Percentiles rank a stretch among this genome's conserved stretches.
Evolutionary conservation across 495 filamentous ascomycete species (phyloP).

Genomic region (Penicillium dipodomyicola): DNA sequence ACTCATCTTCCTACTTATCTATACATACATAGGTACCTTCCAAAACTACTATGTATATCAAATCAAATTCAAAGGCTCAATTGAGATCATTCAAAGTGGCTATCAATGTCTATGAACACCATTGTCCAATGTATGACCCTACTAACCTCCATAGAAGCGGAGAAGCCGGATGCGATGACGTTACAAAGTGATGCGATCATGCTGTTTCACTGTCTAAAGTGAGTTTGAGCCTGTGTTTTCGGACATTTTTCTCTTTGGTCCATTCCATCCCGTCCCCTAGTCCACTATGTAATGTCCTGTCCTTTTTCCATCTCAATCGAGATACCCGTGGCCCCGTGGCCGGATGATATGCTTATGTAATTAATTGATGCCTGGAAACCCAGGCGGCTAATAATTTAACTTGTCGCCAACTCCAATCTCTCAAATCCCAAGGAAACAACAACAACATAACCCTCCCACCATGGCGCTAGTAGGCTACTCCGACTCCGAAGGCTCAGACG

Average conservation of each 20-base stretch:
- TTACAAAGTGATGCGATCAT: slow-evolving; percentile 13
- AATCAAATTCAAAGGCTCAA: too few relatives aligned
- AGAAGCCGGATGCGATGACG: slow-evolving; percentile 12
- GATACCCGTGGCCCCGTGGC: too few relatives aligned
- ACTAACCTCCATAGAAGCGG: background rate
- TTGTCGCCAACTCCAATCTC: background rate
- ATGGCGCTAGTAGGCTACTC: slow-evolving; percentile 84
- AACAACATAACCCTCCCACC: slow-evolving; percentile 1
- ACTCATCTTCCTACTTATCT: background rate
- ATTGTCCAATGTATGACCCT: background rate
- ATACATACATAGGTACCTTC: background rate
- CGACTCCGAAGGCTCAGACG: slow-evolving; percentile 77
- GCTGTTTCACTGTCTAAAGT: background rate
- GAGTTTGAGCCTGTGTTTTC: background rate
- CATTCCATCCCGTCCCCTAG: background rate
- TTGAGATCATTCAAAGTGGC: too few relatives aligned
- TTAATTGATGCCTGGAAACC: background rate
- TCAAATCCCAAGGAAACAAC: background rate
- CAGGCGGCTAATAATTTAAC: background rate
- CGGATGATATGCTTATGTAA: background rate
- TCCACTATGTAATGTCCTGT: background rate
- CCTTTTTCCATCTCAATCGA: background rate
- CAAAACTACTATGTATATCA: too few relatives aligned
- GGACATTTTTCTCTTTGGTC: slow-evolving; percentile 6
- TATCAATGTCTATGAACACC: background rate